Base-by-base conservation (phyloP, 2,329 filamentous ascomycete species). In the Neoscytalidium dimidiatum region DNA sequence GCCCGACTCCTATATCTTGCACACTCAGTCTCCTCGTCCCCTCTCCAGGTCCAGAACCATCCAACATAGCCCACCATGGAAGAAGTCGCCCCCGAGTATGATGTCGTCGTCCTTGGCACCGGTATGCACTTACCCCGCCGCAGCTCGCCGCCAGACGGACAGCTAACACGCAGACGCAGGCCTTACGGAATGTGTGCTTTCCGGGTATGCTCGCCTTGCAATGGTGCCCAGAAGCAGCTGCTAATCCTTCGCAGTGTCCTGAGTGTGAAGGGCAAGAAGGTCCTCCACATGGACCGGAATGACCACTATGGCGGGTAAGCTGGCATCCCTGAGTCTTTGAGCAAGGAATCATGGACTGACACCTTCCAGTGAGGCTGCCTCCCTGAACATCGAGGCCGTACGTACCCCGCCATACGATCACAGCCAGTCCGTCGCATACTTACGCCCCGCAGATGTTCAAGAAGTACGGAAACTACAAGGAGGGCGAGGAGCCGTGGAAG, bases 181-280 rank as follows among this genome's bases (percentile, higher is more conserved):
- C 78, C 83, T 99, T 86, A 98, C 94, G 69, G 95, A 99, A 88
- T 99, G 95, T 83, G 95, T 99, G 77, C 91, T 99, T 73, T 97
- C 94, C 78, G 95, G 94, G 93, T 96, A 90, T 69, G 63, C 49
- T 46, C 14, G 26, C 51, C 52, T 43, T 58, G 53, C 43, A 19
- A 58, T 26, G 31, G 28, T 62, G 23, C 21, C 26, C 5, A 29
- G 8, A 38, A 35, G 41, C 23, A 9, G 26, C 35, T 41, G 41
- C 38, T 53, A 31, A 51, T 53, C 29, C 33, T 43, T 64, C 70
- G 67, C 74, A 93, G 94, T 81, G 94, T 99, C 68, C 84, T 98
- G 78, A 97, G 93, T 84, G 94, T 98, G 75, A 97, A 98, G 86
- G 94, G 94, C 80, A 94, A 96, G 86, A 98, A 98, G 85, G 95